Base-by-base conservation (phyloP, 2,329 filamentous ascomycete species). In the Neofusicoccum sp. region DNA sequence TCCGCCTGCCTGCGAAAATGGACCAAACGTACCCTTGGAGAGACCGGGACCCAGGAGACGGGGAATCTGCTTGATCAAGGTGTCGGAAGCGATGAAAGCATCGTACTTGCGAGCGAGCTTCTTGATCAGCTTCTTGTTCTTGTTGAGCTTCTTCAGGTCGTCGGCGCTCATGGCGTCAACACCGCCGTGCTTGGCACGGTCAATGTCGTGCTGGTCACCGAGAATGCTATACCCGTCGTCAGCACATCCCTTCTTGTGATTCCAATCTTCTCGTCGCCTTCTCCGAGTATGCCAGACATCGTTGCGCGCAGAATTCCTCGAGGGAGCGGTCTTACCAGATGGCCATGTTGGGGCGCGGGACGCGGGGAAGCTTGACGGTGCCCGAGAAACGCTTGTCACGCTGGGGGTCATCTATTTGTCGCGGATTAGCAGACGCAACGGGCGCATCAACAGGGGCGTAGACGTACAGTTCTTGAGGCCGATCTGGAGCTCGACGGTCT, bases 71-170 rank as follows among this genome's bases (percentile, higher is more conserved):
- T 97, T 97, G 90, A 99, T 97, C 78, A 99, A 85, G 78, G 90
- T 85, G 79, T 99, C 95, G 80, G 94, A 98, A 80, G 95, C 91
- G 80, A 99, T 84, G 85, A 99, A 99, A 75, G 95, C 95, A 83
- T 99, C 95, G 89, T 99, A 98, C 88, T 99, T 99, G 89, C 93
- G 93, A 70, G 95, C 95, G 72, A 99, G 91, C 91, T 99, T 99
- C 93, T 99, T 99, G 90, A 99, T 97, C 78, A 98, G 90, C 91
- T 99, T 99, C 92, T 99, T 98, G 92, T 99, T 99, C 92, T 99
- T 99, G 91, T 99, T 99, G 74, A 99, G 92, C 91, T 99, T 99
- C 92, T 99, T 99, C 85, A 99, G 85, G 84, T 99, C 95, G 77
- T 99, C 95, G 71, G 92, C 84, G 77, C 92, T 96, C 95, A 98